These are phyloP conservation scores for Stenogyne calaminthoides DNA, from an alignment of 305 asterid species.

Conservation along the genomic window DNA sequence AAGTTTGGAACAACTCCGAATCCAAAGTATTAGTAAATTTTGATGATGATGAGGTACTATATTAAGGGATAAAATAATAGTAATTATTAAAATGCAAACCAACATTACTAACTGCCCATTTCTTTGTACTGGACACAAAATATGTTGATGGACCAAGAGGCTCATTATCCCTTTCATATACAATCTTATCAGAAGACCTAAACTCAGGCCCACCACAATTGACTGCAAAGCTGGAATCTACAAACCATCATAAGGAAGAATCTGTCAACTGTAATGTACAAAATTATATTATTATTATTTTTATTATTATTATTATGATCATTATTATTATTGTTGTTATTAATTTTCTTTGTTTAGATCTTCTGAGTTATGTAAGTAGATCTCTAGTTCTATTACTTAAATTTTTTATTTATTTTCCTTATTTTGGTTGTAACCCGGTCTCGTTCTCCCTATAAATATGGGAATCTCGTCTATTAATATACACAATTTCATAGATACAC, in stretches of 20 bases:
- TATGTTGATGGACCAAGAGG: slow-evolving; percentile 78
- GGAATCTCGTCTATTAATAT: too few species aligned
- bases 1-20: slow-evolving; percentile 49
- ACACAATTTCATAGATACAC: too few species aligned
- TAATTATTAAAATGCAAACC: slow-evolving; percentile 48
- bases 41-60: slow-evolving; percentile 31
- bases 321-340: too few species aligned
- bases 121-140: slow-evolving; percentile 34
- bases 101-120: slow-evolving; percentile 88
- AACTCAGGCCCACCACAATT: slow-evolving; percentile 67
- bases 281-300: too few species aligned
- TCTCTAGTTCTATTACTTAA: too few species aligned
- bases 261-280: too few species aligned
- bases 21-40: slow-evolving; percentile 59
- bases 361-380: too few species aligned
- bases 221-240: slow-evolving; percentile 70
- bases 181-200: slow-evolving; percentile 33
- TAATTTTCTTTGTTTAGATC: too few species aligned
- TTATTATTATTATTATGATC: too few species aligned
- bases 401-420: too few species aligned
- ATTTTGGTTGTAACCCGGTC: too few species aligned
- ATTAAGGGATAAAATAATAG: slow-evolving; percentile 23
- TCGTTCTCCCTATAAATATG: too few species aligned
- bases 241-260: slow-evolving; percentile 5
- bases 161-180: slow-evolving; percentile 52